Percentiles rank a stretch among this genome's conserved stretches.
These are phyloP conservation scores for Cordyceps cicadae DNA, from an alignment of 2,329 filamentous ascomycete species.

Conservation along the genomic window DNA sequence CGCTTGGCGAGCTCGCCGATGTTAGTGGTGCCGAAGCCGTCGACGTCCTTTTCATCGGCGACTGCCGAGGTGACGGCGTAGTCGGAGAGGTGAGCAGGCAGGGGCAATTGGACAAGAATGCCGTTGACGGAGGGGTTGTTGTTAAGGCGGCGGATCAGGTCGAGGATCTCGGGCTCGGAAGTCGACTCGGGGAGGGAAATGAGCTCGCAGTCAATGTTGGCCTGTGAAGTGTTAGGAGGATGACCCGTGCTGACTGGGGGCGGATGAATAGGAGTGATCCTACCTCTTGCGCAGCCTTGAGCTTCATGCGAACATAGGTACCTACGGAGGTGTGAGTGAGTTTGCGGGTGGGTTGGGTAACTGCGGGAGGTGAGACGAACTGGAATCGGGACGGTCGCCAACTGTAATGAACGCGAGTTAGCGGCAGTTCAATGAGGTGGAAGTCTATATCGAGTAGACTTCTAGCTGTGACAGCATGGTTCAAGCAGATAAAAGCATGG, in stretches of 20 bases:
- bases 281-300: conserved; percentile 92
- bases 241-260: background rate
- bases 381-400: conserved; percentile 85
- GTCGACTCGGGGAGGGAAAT: conserved; percentile 75
- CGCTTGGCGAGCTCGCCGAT: conserved; percentile 96
- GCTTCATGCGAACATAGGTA: conserved; percentile 99
- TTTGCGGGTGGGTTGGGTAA: conserved; percentile 18
- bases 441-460: background rate
- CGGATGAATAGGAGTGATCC: conserved; percentile 14
- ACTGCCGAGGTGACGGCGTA: conserved; percentile 85
- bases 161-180: conserved; percentile 76
- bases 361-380: conserved; percentile 35
- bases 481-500: background rate
- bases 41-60: conserved; percentile 90
- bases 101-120: conserved; percentile 85
- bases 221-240: conserved; percentile 38
- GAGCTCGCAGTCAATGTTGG: conserved; percentile 81
- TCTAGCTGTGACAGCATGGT: conserved; percentile 9
- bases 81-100: conserved; percentile 85
- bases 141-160: conserved; percentile 75
- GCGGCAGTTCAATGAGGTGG: background rate
- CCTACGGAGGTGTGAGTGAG: conserved; percentile 43
- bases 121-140: conserved; percentile 80
- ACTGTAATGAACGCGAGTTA: conserved; percentile 45
- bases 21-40: conserved; percentile 89